phyloP scores from a whole-genome alignment of 768 basidiomycete genomes.

The Tylopilus cervinicoccineus region DNA sequence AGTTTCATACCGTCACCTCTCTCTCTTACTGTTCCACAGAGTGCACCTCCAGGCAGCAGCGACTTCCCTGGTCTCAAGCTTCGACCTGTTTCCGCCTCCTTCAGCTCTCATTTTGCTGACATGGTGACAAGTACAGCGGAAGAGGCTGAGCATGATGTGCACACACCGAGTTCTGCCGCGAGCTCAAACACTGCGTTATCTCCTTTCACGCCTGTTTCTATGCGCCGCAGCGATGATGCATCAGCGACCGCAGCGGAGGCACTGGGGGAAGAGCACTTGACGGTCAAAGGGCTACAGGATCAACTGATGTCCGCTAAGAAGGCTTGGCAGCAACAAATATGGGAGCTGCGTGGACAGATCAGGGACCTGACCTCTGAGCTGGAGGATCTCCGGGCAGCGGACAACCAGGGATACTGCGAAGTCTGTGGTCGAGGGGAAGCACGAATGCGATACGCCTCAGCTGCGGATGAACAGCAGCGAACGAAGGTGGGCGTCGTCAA shows the following conservation, averaged over 20 bases:
- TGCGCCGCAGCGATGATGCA: constrained; percentile 33
- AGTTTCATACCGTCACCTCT: constrained; percentile 8
- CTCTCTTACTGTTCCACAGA: constrained; percentile 39
- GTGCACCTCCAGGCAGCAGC: constrained; percentile 60
- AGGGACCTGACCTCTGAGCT: constrained; percentile 68
- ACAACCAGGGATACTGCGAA: constrained; percentile 48
- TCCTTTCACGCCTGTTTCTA: constrained; percentile 43
- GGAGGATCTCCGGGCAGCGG: constrained; percentile 46
- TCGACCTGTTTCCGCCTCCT: constrained; percentile 72
- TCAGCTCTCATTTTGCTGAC: constrained; percentile 64
- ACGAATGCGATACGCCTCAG: constrained; percentile 7
- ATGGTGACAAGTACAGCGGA: constrained; percentile 29
- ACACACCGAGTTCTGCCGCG: constrained; percentile 47
- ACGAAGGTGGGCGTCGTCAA: constrained; percentile 45
- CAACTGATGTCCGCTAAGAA: constrained; percentile 54
- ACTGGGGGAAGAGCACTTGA: constrained; percentile 40
- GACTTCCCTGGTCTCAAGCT: constrained; percentile 67
- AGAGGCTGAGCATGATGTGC: constrained; percentile 38
- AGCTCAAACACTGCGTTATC: constrained; percentile 41
- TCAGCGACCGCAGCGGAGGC: constrained; percentile 19
- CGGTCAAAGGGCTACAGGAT: constrained; percentile 55
- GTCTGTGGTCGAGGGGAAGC: constrained; percentile 53
- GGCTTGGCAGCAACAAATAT: constrained; percentile 68
- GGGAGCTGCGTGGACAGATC: constrained; percentile 73
- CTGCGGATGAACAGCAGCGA: constrained; percentile 16